phyloP scores from a whole-genome alignment of 345 rosid species.

The Salix koriyanagi region DNA sequence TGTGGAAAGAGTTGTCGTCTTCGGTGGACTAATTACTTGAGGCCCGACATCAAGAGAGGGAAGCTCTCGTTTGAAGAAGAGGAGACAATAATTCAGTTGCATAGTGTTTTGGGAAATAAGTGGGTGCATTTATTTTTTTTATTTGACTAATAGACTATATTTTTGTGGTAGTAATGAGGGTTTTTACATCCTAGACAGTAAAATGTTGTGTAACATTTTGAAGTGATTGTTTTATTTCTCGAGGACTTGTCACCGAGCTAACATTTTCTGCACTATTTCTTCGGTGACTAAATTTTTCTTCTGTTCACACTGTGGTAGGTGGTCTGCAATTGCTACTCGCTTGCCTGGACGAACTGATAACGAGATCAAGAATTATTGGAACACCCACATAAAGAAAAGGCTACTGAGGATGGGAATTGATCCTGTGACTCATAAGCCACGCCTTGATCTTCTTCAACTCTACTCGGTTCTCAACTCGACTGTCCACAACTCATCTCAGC shows the following conservation, averaged over 20 bases:
- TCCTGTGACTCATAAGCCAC: constrained; percentile 74
- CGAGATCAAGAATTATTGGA: constrained; percentile 87
- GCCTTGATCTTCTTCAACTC: constrained; percentile 43
- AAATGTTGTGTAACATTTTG: not conserved
- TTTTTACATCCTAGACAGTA: not conserved
- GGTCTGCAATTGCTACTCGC: constrained; percentile 83
- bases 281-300: not conserved
- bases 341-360: constrained; percentile 88
- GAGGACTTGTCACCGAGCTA: not conserved
- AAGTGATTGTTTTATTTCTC: not conserved
- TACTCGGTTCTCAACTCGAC: constrained; percentile 25
- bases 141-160: not conserved
- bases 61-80: constrained; percentile 72
- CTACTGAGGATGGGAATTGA: constrained; percentile 79
- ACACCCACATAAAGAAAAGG: constrained; percentile 74
- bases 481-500: constrained; percentile 20
- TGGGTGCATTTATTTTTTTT: constrained; percentile 14
- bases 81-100: constrained; percentile 66
- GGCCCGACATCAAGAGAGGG: constrained; percentile 86
- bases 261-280: not conserved
- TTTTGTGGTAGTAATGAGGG: not conserved
- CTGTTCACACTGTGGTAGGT: constrained; percentile 35
- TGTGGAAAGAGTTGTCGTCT: constrained; percentile 92
- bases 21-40: constrained; percentile 81
- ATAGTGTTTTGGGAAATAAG: constrained; percentile 78